Base-by-base conservation (phyloP, 306 rosid genomes). In the Oxytropis ochrocephala region DNA sequence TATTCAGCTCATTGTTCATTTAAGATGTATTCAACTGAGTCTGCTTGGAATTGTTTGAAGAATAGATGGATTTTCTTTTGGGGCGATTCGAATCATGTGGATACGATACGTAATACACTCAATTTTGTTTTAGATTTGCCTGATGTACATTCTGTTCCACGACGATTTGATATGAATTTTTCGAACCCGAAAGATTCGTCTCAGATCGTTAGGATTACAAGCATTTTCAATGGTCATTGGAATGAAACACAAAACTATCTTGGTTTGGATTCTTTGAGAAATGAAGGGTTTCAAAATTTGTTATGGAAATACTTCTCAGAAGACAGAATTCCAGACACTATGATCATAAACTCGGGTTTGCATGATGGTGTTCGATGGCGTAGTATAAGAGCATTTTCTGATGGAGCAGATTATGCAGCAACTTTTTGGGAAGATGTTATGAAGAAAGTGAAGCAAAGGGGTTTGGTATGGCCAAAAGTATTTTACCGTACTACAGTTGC, bases 191-290 rank as follows among this genome's bases (percentile, higher is more conserved):
- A 54, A 48, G 73, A 91, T 33, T 85, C 83, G 5, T 85, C 93
- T 64, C 97, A 95, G 44, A 73, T 80, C 0, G 87, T 91, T 67
- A 82, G 97, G 74, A 89, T 95, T 44, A 95, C 99, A 6, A 95
- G 96, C 88, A 89, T 91, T 67, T 95, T 87, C 86, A 95, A 95
- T 18, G 99, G 99, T 3, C 99, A 95, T 80, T 95, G 99, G 99
- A 91, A 94, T n/a, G n/a, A n/a, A n/a, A n/a, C n/a, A n/a, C n/a
- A n/a, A n/a, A n/a, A n/a, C n/a, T n/a, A n/a, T n/a, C 87, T 82
- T 11, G 99, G 99, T 17, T 57, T 94, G 82, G 84, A 91, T 79
- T 94, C 99, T 29, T 75, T 94, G 75, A 82, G 78, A 69, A 77
- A 91, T 51, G 87, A 85, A 81, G 92, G 91, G 10, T 94, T 91